phyloP scores from a whole-genome alignment of 371 early-diverging fungal genomes.

The Massospora cicadina region DNA sequence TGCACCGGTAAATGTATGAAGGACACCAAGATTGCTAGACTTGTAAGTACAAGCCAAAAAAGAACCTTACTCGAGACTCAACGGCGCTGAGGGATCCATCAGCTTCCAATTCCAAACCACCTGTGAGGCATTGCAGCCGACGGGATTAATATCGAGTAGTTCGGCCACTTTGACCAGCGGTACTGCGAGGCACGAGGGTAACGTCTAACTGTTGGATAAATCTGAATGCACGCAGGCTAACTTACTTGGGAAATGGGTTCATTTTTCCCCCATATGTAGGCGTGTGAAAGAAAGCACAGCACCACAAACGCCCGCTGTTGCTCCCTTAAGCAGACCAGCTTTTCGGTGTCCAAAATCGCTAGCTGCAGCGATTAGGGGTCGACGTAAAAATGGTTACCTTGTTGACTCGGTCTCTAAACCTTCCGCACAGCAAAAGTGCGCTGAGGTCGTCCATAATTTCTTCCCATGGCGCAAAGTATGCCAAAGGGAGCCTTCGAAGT shows the following conservation, averaged over 20 bases:
- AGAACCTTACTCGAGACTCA: constrained; percentile 40
- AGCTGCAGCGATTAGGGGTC: constrained; percentile 26
- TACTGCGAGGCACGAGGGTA: constrained; percentile 64
- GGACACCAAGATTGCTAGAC: constrained; percentile 51
- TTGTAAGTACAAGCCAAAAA: background rate
- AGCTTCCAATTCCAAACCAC: constrained; percentile 79
- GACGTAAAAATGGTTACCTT: constrained; percentile 28
- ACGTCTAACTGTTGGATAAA: constrained; percentile 24
- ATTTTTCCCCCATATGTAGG: constrained; percentile 81
- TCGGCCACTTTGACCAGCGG: constrained; percentile 71
- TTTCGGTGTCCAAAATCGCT: constrained; percentile 46
- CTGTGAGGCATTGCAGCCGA: constrained; percentile 70
- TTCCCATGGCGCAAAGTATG: constrained; percentile 85
- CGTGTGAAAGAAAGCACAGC: constrained; percentile 73
- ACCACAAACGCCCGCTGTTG: constrained; percentile 73
- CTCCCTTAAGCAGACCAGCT: constrained; percentile 37
- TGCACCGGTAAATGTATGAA: constrained; percentile 73
- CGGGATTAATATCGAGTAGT: constrained; percentile 69
- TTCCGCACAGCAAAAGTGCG: constrained; percentile 55
- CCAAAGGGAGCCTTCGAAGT: constrained; percentile 41
- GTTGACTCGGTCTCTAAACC: constrained; percentile 44
- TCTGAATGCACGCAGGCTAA: constrained; percentile 9
- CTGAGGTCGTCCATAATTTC: constrained; percentile 53
- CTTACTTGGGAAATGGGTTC: constrained; percentile 51
- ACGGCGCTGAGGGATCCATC: constrained; percentile 50